A percentile compares a stretch with the other conserved stretches of the same genome.
These are phyloP conservation scores for Cerrena zonata DNA, from an alignment of 1,284 basidiomycete genomes.

Conservation along the genomic window DNA sequence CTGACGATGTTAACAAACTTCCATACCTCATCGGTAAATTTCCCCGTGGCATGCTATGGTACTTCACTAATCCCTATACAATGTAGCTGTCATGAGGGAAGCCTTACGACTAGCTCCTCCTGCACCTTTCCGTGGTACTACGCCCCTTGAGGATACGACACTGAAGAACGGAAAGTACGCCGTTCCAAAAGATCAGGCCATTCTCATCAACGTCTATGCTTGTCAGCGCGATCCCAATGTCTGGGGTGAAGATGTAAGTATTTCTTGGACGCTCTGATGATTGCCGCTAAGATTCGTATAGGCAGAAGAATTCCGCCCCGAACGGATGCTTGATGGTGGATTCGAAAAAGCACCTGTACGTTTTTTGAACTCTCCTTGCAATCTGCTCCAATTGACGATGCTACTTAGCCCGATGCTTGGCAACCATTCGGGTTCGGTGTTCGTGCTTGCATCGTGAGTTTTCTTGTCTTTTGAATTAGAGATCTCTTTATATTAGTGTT, in stretches of 20 bases:
- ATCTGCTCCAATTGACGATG: not conserved
- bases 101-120: conserved; percentile 40
- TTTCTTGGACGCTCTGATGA: not conserved
- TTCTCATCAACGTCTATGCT: conserved; percentile 30
- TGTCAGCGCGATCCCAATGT: conserved; percentile 41
- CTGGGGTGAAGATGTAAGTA: conserved; percentile 44
- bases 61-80: not conserved
- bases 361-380: conserved; percentile 1
- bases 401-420: conserved; percentile 34
- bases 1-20: conserved; percentile 37
- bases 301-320: conserved; percentile 37
- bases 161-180: conserved; percentile 35
- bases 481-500: not conserved
- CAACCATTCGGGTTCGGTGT: conserved; percentile 39
- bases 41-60: not conserved
- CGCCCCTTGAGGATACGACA: conserved; percentile 32
- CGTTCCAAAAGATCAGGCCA: conserved; percentile 29
- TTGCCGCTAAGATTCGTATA: conserved; percentile 6
- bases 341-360: conserved; percentile 38
- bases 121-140: conserved; percentile 30
- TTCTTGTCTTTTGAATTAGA: not conserved
- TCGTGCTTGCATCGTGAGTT: conserved; percentile 34
- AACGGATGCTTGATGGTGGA: conserved; percentile 43
- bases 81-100: conserved; percentile 41
- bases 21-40: conserved; percentile 36